phyloP scores from a whole-genome alignment of 441 rosid genomes.

The Pelargonium citronellum region DNA sequence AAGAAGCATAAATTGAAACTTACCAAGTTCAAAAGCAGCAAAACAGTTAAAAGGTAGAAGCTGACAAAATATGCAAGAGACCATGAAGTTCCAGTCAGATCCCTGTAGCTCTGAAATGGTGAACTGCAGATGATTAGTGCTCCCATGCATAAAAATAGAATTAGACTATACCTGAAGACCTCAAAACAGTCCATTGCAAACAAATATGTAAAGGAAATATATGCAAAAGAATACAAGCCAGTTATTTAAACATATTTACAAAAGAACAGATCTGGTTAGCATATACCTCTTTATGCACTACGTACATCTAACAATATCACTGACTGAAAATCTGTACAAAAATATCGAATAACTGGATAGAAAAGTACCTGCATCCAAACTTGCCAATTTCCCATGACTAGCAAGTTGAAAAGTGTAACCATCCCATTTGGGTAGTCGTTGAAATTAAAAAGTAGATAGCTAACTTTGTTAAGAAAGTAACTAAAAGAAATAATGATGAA shows the following conservation, averaged over 20 bases:
- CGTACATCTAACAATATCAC: background rate
- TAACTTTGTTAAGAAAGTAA: constrained; percentile 47
- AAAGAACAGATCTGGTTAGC: background rate
- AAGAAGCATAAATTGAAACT: constrained; percentile 23
- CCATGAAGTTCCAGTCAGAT: constrained; percentile 81
- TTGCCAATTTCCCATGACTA: constrained; percentile 94
- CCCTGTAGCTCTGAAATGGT: constrained; percentile 68
- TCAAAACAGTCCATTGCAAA: background rate
- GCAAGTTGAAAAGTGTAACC: constrained; percentile 90
- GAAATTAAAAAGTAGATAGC: constrained; percentile 83
- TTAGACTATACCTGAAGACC: background rate
- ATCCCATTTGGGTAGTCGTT: constrained; percentile 98
- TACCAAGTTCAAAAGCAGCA: constrained; percentile 90
- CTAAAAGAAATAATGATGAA: background rate
- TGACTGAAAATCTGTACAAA: constrained; percentile 7
- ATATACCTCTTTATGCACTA: background rate
- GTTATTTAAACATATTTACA: background rate
- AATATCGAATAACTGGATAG: constrained; percentile 3
- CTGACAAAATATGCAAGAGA: constrained; percentile 72
- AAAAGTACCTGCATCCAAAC: constrained; percentile 80
- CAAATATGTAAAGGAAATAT: background rate
- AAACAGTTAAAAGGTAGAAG: constrained; percentile 72
- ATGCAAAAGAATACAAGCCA: too few species aligned
- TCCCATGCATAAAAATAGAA: constrained; percentile 15
- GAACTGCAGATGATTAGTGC: constrained; percentile 20